These are phyloP conservation scores for Flaveria ramosissima DNA, from an alignment of 129 eudicot genomes.

Conservation along the genomic window DNA sequence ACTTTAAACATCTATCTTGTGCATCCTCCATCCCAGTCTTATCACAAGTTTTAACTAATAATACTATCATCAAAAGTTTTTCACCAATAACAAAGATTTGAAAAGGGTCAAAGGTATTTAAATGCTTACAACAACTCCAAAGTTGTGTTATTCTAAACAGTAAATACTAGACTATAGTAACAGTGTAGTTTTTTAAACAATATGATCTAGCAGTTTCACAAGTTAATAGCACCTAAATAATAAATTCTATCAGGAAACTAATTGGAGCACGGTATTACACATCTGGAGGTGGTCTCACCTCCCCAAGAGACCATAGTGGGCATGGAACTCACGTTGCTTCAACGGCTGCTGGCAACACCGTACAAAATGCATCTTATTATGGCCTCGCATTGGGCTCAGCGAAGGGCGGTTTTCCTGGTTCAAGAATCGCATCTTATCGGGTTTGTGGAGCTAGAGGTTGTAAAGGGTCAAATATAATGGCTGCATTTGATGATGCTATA, in stretches of 20 bases:
- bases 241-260: constrained; percentile 50
- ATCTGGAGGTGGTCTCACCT: constrained; percentile 17
- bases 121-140: background rate
- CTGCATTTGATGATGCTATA: constrained; percentile 83
- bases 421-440: constrained; percentile 71
- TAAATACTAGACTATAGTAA: background rate
- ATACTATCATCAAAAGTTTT: too few relatives aligned
- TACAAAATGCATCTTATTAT: constrained; percentile 67
- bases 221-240: background rate
- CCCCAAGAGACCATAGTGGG: constrained; percentile 69
- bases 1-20: background rate
- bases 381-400: constrained; percentile 83
- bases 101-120: too few relatives aligned
- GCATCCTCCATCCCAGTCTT: too few relatives aligned
- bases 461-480: constrained; percentile 61
- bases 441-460: constrained; percentile 61
- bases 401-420: constrained; percentile 71
- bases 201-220: background rate
- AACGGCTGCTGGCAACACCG: constrained; percentile 75
- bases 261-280: constrained; percentile 80
- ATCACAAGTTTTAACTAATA: too few relatives aligned
- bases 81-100: too few relatives aligned
- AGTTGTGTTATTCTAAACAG: background rate
- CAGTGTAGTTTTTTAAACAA: background rate
- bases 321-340: constrained; percentile 90